phyloP scores from a whole-genome alignment of 2,329 filamentous ascomycete genomes.

The Podosphaera aphanis region DNA sequence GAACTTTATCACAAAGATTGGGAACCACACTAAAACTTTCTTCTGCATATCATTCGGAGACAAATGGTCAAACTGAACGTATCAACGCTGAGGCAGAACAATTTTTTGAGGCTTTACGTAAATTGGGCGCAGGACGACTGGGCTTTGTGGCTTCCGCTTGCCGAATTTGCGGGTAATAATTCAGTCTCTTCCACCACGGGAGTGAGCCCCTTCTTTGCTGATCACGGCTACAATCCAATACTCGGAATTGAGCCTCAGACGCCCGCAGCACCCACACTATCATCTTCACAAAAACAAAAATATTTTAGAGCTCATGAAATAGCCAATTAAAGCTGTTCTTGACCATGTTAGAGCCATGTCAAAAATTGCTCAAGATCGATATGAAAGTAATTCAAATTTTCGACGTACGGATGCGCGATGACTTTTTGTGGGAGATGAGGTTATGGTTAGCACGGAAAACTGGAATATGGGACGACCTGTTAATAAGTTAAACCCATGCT shows the following conservation, averaged over 20 bases:
- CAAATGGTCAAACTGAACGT: not conserved
- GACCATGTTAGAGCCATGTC: not conserved
- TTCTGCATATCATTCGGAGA: not conserved
- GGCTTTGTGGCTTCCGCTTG: slow-evolving; percentile 1
- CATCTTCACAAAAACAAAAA: not conserved
- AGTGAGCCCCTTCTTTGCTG: slow-evolving; percentile 5
- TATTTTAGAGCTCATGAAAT: not conserved
- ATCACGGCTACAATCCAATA: slow-evolving; percentile 1
- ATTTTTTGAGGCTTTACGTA: not conserved
- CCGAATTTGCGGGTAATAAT: slow-evolving; percentile 7
- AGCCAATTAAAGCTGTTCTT: not conserved
- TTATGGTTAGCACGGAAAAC: not conserved
- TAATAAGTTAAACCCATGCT: no score
- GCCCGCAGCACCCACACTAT: not conserved
- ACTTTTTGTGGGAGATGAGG: not conserved
- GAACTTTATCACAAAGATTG: not conserved
- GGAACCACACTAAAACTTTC: not conserved
- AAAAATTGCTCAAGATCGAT: not conserved
- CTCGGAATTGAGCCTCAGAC: not conserved
- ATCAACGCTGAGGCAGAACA: not conserved
- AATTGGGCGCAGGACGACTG: no score
- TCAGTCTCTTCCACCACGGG: slow-evolving; percentile 1
- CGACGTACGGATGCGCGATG: not conserved
- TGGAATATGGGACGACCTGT: no score
- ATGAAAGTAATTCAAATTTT: not conserved